A percentile compares a stretch with the other conserved stretches of the same genome.
Evolutionary conservation across 257 asterid genomes (phyloP).

Genomic region (Solanum peruvianum): DNA sequence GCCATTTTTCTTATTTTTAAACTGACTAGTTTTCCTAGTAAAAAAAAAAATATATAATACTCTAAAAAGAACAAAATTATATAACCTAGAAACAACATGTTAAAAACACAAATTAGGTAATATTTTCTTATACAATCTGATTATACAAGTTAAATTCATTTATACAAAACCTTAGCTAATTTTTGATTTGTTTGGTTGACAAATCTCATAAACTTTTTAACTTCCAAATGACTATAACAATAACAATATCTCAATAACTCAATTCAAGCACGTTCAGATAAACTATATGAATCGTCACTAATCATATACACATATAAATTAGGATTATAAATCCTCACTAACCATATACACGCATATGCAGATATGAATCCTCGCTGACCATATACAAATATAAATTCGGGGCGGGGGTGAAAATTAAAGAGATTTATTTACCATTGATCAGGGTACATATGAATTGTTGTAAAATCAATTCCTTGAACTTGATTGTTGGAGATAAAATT

Average conservation of each 20-base stretch:
- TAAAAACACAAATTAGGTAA: neutral
- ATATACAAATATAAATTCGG: too few species aligned
- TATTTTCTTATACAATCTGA: neutral
- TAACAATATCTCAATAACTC: too few species aligned
- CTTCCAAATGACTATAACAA: neutral
- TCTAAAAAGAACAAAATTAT: neutral
- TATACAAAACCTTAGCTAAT: neutral
- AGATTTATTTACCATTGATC: neutral
- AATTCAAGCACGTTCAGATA: too few species aligned
- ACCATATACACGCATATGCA: too few species aligned
- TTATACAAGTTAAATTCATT: neutral
- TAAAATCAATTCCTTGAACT: neutral
- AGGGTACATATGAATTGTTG: neutral
- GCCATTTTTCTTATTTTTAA: neutral
- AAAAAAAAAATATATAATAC: neutral
- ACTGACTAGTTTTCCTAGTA: neutral
- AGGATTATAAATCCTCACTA: too few species aligned
- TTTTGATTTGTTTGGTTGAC: neutral
- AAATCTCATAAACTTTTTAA: neutral
- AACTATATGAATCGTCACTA: neutral
- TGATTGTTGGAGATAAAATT: conserved; percentile 1
- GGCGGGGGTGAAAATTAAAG: too few species aligned
- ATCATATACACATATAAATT: too few species aligned
- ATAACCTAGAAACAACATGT: neutral
- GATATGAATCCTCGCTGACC: too few species aligned